Evolutionary conservation across 495 filamentous ascomycete genomes (phyloP), one percentile per base, ranked within the genome.

Genomic region (Oidiodendron maius): DNA sequence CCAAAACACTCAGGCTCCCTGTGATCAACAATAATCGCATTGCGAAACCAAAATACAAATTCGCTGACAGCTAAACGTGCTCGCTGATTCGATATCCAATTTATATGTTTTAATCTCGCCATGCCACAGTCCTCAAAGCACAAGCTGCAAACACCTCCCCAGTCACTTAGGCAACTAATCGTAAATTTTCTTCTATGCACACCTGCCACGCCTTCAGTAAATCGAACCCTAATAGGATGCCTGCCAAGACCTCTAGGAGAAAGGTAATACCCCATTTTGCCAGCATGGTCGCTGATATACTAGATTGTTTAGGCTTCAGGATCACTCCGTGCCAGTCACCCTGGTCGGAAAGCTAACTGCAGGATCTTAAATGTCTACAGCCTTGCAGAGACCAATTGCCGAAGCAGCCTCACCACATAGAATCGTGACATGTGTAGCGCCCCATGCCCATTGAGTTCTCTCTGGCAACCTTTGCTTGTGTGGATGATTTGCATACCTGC

Each of bases 1-100:
- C 34, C 44, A 38, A 47, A 46, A 47, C 44, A 30, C 24, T 38
- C 44, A 47, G 44, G 21, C 30, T 47, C 41, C 18, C 44, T 34
- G 44, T 47, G 44, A 47, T 28, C 44, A 47, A 38, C 44, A 38
- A 47, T n/a, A 43, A 15, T 42, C 40, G 40, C 40, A 42, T 25
- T 44, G 41, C 41, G 41, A 23, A 24, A 47, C 21, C 18, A 15
- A 43, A 43, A 1, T n/a, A n/a, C 5, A 30, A 30, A 30, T 30
- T 12, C 16, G 39, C 39, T 47, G 41, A 44, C 41, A 44, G 41
- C 41, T 25, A n/a, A 47, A 21, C 44, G 30, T 47, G 32, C 44
- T 38, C 44, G 44, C 39, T 38, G 36, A 38, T 47, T 28, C 15
- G 41, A 44, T 28, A 25, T 10, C 17, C 30, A 28, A 3, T 30